Evolutionary conservation across 2,329 filamentous ascomycete genomes (phyloP), one percentile per base, ranked within the genome.

Genomic region (Camillea tinctor): DNA sequence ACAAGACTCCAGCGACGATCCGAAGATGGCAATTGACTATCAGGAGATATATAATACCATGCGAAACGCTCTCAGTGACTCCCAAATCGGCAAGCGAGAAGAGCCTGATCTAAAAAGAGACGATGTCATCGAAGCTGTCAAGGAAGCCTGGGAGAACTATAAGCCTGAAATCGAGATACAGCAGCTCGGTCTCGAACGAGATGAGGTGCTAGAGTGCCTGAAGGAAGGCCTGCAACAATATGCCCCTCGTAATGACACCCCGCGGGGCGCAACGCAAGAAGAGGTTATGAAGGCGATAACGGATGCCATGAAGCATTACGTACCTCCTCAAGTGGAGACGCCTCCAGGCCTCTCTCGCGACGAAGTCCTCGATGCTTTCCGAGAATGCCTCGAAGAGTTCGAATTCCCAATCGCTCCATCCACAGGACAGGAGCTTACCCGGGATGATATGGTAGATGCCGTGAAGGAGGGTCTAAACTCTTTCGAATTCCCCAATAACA

Each of bases 81-180:
- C 85, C 4, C 80, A 86, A 58, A 78, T 80, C 2, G 76, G 73
- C 26, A 76, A 81, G 66, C 74, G 80, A 55, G 77, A 75, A 52
- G 79, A 76, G 44, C 77, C 76, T 9, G 77, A 79, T n/a, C 76
- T 92, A 52, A 88, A 87, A 68, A 86, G 90, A 66, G 92, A 97
- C 54, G 92, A 96, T 60, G 91, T 98, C 40, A 84, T 98, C 1
- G 84, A 90, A 24, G 93, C 93, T 2, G 90, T 98, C 15, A 88
- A 88, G 67, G 93, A 97, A 67, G 94, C 93, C 1, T 96, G 93
- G 87, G 94, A 97, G 72, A 91, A 88, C 57, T 96, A 96, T 77
- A 96, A 96, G 76, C 94, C 94, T 1, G 92, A 97, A 68, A 92
- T 97, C 55, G 89, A 96, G 68, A 83, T 96, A 4, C 90, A 97